phyloP scores from a whole-genome alignment of 1,284 basidiomycete genomes.

The Agaricales sp. region DNA sequence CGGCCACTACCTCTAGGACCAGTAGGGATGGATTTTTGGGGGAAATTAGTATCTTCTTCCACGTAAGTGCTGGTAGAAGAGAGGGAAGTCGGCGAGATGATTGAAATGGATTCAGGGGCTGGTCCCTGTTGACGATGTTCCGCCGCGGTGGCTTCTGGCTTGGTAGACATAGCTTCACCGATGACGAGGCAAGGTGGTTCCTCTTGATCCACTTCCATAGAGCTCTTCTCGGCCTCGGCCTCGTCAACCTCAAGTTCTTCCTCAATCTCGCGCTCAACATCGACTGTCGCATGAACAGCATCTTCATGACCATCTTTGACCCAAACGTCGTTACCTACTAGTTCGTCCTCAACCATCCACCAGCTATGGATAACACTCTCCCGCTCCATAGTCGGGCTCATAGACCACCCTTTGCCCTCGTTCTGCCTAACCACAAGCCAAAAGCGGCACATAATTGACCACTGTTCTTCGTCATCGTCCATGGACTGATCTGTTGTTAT shows the following conservation, averaged over 20 bases:
- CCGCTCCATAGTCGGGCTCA: background rate
- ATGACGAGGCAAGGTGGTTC: no score
- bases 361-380: background rate
- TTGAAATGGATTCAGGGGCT: no score
- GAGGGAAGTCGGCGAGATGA: no score
- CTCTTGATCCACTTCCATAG: background rate
- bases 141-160: no score
- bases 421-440: background rate
- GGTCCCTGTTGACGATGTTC: no score
- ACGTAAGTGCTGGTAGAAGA: no score
- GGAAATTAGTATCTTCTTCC: no score
- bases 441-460: background rate
- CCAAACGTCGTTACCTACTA: background rate
- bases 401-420: background rate
- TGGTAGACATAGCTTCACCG: no score
- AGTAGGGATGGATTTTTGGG: no score
- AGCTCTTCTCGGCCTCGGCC: background rate
- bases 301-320: background rate
- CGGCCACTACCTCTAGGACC: no score
- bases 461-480: no score
- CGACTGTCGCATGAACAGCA: background rate
- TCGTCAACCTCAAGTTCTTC: background rate
- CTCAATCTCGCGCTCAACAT: background rate
- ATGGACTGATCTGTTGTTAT: no score
- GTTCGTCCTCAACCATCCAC: background rate